Percentiles rank a stretch among this genome's conserved stretches.
Conservation (phyloP, 1,284 basidiomycete species). For the Ustilago curta region DNA sequence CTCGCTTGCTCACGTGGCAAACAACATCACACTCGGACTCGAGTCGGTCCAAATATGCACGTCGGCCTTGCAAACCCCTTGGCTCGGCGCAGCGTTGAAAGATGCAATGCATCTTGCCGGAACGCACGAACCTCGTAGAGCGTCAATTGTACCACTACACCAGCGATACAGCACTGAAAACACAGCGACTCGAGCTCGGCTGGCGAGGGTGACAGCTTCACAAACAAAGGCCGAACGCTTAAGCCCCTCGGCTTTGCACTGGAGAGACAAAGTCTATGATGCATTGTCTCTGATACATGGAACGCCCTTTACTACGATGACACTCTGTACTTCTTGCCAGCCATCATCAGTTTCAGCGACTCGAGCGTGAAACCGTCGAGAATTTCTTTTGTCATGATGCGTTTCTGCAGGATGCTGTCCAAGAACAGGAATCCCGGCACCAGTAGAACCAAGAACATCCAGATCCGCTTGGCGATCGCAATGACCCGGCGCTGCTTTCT, state of each 20-base stretch:
- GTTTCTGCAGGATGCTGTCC: slow-evolving; percentile 27
- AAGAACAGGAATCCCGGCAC: slow-evolving; percentile 28
- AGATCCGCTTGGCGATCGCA: slow-evolving; percentile 13
- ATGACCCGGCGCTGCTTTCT: slow-evolving; percentile 24
- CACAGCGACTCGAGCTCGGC: background rate
- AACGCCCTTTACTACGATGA: background rate
- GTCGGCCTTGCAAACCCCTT: background rate
- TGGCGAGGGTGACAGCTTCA: background rate
- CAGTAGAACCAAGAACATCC: slow-evolving; percentile 32
- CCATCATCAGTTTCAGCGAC: slow-evolving; percentile 27
- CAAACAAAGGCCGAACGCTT: background rate
- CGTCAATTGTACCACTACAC: too few relatives aligned
- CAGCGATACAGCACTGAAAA: too few relatives aligned
- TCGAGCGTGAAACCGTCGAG: slow-evolving; percentile 26
- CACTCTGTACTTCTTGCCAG: slow-evolving; percentile 28
- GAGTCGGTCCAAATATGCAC: background rate
- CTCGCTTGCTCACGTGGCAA: slow-evolving; percentile 3
- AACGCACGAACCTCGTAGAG: too few relatives aligned
- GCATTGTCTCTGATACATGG: slow-evolving; percentile 13
- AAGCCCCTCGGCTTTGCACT: too few relatives aligned
- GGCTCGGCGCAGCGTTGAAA: background rate
- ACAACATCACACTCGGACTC: background rate
- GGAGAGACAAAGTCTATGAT: slow-evolving; percentile 6
- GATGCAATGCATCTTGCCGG: slow-evolving; percentile 3
- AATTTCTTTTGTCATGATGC: slow-evolving; percentile 33